Percentiles rank a stretch among this genome's conserved stretches.
phyloP scores from a whole-genome alignment of 2,329 filamentous ascomycete genomes.

The Tolypocladium endophyticum region DNA sequence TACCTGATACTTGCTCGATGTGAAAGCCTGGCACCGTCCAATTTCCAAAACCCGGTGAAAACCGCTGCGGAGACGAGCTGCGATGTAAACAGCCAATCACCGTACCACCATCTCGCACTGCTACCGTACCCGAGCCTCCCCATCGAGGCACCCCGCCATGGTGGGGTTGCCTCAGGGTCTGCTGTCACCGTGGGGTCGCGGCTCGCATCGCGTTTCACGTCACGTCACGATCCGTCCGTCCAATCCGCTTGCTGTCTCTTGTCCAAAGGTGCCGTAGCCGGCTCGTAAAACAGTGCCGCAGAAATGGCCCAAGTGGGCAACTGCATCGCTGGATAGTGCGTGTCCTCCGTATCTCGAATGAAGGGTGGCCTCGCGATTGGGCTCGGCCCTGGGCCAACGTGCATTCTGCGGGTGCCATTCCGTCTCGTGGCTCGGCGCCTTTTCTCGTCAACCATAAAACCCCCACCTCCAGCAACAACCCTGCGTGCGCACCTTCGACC shows the following conservation, averaged over 20 bases:
- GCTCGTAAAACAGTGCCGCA: background rate
- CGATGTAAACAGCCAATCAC: background rate
- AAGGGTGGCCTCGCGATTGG: background rate
- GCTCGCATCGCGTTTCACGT: background rate
- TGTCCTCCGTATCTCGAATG: background rate
- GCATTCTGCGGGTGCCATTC: background rate
- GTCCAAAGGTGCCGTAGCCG: background rate
- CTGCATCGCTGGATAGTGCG: background rate
- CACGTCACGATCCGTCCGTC: background rate
- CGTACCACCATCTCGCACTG: background rate
- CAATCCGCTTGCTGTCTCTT: background rate
- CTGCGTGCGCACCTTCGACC: background rate
- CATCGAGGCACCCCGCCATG: background rate
- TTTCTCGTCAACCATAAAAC: background rate
- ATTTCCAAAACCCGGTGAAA: background rate
- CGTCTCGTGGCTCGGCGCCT: background rate
- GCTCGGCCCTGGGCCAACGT: background rate
- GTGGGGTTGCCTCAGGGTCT: background rate
- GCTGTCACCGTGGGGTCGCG: background rate
- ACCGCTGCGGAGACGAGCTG: background rate
- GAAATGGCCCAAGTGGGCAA: background rate
- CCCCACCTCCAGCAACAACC: background rate
- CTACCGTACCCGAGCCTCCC: background rate
- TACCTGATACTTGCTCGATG: too few species aligned
- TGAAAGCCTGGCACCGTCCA: background rate